Evolutionary conservation across 768 basidiomycete species (phyloP).

Genomic region (Cystoderma amianthinum): DNA sequence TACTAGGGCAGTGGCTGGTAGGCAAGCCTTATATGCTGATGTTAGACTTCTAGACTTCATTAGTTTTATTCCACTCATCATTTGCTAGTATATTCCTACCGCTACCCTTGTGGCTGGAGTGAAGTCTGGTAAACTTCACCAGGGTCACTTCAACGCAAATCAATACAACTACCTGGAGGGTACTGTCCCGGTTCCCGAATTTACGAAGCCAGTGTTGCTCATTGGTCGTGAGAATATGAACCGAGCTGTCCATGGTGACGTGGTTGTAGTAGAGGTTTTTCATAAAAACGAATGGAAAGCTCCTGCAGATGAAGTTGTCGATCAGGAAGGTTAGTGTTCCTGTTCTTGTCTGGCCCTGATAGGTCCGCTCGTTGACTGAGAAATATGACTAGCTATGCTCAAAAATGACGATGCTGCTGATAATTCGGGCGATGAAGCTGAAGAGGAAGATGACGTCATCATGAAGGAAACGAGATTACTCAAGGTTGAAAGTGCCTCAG

Average conservation of each 20-base stretch:
- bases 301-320: constrained; percentile 86
- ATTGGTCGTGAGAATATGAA: constrained; percentile 94
- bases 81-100: constrained; percentile 69
- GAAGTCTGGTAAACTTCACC: constrained; percentile 77
- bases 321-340: constrained; percentile 71
- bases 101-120: constrained; percentile 73
- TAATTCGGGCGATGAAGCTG: constrained; percentile 68
- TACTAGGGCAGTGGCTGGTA: constrained; percentile 45
- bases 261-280: constrained; percentile 88
- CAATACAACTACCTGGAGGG: constrained; percentile 98
- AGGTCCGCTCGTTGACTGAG: constrained; percentile 2
- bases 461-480: constrained; percentile 35
- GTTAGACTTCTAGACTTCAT: constrained; percentile 30
- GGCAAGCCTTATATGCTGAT: constrained; percentile 68
- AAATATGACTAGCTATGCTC: constrained; percentile 50
- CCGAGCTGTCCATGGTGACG: constrained; percentile 87
- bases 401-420: constrained; percentile 85
- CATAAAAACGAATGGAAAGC: constrained; percentile 88
- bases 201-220: constrained; percentile 74
- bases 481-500: constrained; percentile 24
- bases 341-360: not conserved
- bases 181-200: constrained; percentile 67
- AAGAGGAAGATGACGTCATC: constrained; percentile 43
- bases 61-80: constrained; percentile 2
- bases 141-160: constrained; percentile 94